Evolutionary conservation across 805 yeast genomes (phyloP).

Genomic region (Cyberlindnera bimundalis): DNA sequence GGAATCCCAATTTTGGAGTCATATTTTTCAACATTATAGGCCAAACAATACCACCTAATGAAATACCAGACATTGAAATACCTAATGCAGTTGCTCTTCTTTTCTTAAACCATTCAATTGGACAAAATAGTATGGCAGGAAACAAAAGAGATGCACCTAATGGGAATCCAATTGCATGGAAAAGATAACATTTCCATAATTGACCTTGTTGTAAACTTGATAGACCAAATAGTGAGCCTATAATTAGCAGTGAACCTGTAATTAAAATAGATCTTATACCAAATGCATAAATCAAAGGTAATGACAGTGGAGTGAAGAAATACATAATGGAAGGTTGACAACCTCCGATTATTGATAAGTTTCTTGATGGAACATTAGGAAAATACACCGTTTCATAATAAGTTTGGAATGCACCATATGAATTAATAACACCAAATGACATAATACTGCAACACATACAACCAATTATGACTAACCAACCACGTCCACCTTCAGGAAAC

Average conservation of each 20-base stretch:
- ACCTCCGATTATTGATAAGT: slow-evolving; percentile 24
- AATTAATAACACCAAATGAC: slow-evolving; percentile 25
- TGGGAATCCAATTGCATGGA: slow-evolving; percentile 23
- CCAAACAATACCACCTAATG: slow-evolving; percentile 46
- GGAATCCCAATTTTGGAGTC: slow-evolving; percentile 15
- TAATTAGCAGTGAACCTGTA: slow-evolving; percentile 11
- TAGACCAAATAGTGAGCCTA: slow-evolving; percentile 19
- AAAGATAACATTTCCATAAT: slow-evolving; percentile 26
- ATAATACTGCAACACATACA: slow-evolving; percentile 16
- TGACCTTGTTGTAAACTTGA: slow-evolving; percentile 15
- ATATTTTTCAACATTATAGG: slow-evolving; percentile 23
- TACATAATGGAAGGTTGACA: slow-evolving; percentile 23
- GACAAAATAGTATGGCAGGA: slow-evolving; percentile 52
- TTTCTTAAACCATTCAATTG: slow-evolving; percentile 70
- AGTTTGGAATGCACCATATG: slow-evolving; percentile 25
- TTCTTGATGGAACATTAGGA: slow-evolving; percentile 14
- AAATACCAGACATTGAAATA: slow-evolving; percentile 45
- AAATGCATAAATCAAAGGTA: slow-evolving; percentile 21
- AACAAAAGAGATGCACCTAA: slow-evolving; percentile 42
- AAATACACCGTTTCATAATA: slow-evolving; percentile 23
- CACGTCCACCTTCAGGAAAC: slow-evolving; percentile 22
- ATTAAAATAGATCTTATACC: slow-evolving; percentile 16
- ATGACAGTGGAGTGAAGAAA: slow-evolving; percentile 13
- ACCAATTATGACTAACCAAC: slow-evolving; percentile 25
- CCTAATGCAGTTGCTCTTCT: slow-evolving; percentile 55